These are phyloP conservation scores for Botryobasidium botryosum DNA, from an alignment of 768 basidiomycete genomes.

Conservation along the genomic window DNA sequence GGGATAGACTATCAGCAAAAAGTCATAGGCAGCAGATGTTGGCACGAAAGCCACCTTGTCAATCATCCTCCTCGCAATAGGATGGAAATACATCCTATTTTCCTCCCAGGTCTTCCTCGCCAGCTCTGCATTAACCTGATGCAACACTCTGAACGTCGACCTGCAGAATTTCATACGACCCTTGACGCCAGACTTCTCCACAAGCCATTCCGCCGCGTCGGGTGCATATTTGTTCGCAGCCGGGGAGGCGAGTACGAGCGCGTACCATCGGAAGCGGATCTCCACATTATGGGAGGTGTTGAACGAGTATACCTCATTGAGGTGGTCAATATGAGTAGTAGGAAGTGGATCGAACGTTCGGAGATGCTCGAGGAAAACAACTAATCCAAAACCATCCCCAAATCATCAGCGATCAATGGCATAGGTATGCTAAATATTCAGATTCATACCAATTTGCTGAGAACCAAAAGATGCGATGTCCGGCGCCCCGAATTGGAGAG, in stretches of 20 bases:
- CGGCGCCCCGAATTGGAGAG: slow-evolving; percentile 34
- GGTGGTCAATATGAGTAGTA: slow-evolving; percentile 34
- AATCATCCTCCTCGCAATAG: slow-evolving; percentile 56
- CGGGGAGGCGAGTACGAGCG: slow-evolving; percentile 37
- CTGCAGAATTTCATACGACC: slow-evolving; percentile 78
- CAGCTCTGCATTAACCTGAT: slow-evolving; percentile 33
- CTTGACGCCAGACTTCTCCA: slow-evolving; percentile 42
- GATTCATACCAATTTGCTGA: slow-evolving; percentile 50
- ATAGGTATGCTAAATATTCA: not conserved
- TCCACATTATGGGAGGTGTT: slow-evolving; percentile 51
- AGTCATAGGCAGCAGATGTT: too few species aligned
- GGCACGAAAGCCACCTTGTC: too few species aligned
- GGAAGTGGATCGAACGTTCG: slow-evolving; percentile 46
- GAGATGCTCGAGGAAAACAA: slow-evolving; percentile 71
- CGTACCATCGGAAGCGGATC: slow-evolving; percentile 62
- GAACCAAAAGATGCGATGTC: slow-evolving; percentile 52
- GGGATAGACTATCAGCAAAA: too few species aligned
- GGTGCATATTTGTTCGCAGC: slow-evolving; percentile 35
- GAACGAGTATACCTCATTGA: slow-evolving; percentile 35
- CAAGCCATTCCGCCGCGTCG: slow-evolving; percentile 48
- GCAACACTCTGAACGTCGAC: slow-evolving; percentile 41
- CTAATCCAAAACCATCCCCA: slow-evolving; percentile 20
- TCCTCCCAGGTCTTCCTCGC: slow-evolving; percentile 34
- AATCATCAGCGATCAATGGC: not conserved
- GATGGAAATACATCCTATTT: slow-evolving; percentile 44